Evolutionary conservation across 176 grass and related monocot species (phyloP).

Genomic region (Avena sativa): DNA sequence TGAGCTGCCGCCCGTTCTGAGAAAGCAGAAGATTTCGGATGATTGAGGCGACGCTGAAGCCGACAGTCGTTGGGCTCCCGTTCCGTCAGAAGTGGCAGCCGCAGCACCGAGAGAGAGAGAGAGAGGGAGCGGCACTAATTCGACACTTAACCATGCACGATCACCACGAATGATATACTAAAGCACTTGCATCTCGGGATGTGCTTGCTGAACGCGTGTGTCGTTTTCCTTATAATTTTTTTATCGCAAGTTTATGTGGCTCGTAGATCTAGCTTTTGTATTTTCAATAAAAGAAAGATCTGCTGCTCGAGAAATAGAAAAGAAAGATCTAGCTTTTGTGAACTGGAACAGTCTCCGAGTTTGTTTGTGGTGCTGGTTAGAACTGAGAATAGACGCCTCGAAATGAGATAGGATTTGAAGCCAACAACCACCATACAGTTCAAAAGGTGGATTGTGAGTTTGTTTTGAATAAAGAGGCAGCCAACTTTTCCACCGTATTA

Average conservation of each 20-base stretch:
- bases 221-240: constrained; percentile 18
- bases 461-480: no score
- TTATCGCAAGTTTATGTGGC: constrained; percentile 32
- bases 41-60: constrained; percentile 7
- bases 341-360: constrained; percentile 21
- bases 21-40: not conserved
- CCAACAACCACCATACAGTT: constrained; percentile 18
- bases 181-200: constrained; percentile 38
- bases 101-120: constrained; percentile 24
- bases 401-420: constrained; percentile 24
- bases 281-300: constrained; percentile 15
- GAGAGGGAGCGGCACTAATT: constrained; percentile 10
- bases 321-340: constrained; percentile 39
- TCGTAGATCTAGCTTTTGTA: constrained; percentile 44
- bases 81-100: constrained; percentile 37
- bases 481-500: not conserved
- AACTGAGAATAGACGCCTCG: not conserved
- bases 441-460: not conserved
- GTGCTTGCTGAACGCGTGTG: constrained; percentile 31
- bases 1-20: not conserved
- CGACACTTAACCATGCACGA: constrained; percentile 36
- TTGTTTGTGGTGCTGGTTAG: constrained; percentile 2
- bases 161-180: constrained; percentile 37
- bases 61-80: constrained; percentile 14
- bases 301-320: not conserved